A percentile compares a stretch with the other conserved stretches of the same genome.
Evolutionary conservation across 768 basidiomycete genomes (phyloP).

Genomic region (Lentinula boryana): DNA sequence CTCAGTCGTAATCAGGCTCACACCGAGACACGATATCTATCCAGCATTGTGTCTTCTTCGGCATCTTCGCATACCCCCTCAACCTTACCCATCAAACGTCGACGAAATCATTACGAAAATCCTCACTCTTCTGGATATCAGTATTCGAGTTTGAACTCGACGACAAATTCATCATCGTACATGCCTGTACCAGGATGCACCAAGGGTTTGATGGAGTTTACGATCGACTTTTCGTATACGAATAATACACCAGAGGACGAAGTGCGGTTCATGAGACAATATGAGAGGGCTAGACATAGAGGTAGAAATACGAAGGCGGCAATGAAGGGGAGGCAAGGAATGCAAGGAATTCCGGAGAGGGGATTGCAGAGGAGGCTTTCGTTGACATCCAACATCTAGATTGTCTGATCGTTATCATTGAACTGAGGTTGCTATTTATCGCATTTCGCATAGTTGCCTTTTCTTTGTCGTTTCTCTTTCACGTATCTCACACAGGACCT

Average conservation of each 20-base stretch:
- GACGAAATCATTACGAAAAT: background rate
- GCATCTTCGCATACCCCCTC: background rate
- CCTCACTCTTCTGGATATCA: background rate
- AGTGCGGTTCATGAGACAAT: background rate
- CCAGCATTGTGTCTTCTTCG: background rate
- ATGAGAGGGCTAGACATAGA: background rate
- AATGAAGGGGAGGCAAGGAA: background rate
- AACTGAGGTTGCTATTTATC: too few relatives aligned
- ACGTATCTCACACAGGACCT: too few relatives aligned
- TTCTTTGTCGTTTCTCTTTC: too few relatives aligned
- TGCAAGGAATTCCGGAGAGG: background rate
- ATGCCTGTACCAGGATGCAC: background rate
- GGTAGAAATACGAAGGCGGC: background rate
- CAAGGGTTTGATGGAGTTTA: background rate
- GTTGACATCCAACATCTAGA: background rate
- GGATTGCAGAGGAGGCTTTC: background rate
- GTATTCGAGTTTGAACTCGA: too few relatives aligned
- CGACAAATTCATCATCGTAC: background rate
- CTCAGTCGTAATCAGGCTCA: too few relatives aligned
- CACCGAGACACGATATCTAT: background rate
- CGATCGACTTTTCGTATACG: background rate
- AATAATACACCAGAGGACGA: background rate
- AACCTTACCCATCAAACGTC: background rate
- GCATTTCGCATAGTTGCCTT: too few relatives aligned
- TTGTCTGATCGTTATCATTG: background rate